Conservation (phyloP, 2,329 filamentous ascomycete species). For the Trichoderma hamatum region DNA sequence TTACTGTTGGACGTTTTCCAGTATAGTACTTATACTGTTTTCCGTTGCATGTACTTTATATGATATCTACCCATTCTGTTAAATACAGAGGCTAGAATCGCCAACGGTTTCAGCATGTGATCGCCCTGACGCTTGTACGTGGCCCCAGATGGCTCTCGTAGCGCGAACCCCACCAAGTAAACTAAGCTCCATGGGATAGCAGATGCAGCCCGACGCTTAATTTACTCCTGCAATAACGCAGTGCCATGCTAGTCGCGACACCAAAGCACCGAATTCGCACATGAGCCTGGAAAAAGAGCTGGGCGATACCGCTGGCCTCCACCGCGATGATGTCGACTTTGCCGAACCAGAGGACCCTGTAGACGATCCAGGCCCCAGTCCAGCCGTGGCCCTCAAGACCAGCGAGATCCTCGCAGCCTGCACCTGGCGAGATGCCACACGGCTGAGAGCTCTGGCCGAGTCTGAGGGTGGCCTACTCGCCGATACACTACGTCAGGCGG, state of each 20-base stretch:
- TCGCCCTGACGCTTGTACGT: neutral
- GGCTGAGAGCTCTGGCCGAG: constrained; percentile 61
- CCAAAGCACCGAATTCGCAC: constrained; percentile 10
- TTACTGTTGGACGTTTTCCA: no score
- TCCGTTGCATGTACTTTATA: no score
- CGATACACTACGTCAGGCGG: constrained; percentile 69
- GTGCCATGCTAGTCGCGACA: constrained; percentile 13
- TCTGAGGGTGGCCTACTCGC: constrained; percentile 68
- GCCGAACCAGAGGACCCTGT: constrained; percentile 26
- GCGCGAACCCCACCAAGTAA: neutral
- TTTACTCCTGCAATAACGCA: constrained; percentile 1
- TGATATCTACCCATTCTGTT: no score
- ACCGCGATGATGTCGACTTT: constrained; percentile 18
- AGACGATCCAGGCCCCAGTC: constrained; percentile 27
- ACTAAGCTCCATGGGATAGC: neutral
- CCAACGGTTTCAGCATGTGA: neutral
- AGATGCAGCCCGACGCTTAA: constrained; percentile 12
- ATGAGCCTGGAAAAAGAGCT: constrained; percentile 29
- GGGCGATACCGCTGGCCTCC: constrained; percentile 24
- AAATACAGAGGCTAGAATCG: neutral
- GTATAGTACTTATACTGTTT: no score
- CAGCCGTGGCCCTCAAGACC: constrained; percentile 39
- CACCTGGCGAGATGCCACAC: constrained; percentile 56
- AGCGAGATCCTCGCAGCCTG: constrained; percentile 59
- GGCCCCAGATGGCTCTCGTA: neutral